phyloP scores from a whole-genome alignment of 108 stramenopile species.

The Cyclotella cryptica region DNA sequence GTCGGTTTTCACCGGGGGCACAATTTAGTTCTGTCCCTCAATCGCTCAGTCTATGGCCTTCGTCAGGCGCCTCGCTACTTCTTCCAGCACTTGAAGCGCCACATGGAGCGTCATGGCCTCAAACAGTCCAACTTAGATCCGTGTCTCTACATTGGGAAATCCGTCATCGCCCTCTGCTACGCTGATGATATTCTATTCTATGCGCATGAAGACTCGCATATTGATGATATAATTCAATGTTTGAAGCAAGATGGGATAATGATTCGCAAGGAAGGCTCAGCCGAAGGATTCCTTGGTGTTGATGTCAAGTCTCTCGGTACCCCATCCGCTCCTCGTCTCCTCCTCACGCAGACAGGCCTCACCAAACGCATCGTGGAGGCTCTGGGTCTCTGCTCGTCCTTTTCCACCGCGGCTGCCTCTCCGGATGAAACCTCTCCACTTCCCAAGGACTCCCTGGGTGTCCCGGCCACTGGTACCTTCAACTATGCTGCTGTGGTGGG shows the following conservation, averaged over 20 bases:
- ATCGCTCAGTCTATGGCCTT: constrained; percentile 7
- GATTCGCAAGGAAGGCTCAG: not conserved
- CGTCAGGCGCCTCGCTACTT: constrained; percentile 36
- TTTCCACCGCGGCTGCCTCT: not conserved
- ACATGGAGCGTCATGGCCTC: constrained; percentile 43
- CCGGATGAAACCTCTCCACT: constrained; percentile 8
- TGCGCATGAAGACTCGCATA: not conserved
- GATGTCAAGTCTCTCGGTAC: constrained; percentile 28
- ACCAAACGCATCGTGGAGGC: constrained; percentile 5
- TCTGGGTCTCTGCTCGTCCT: not conserved
- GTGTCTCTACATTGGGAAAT: constrained; percentile 43
- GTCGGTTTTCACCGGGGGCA: not conserved
- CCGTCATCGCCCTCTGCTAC: constrained; percentile 26
- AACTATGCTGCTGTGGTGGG: not conserved
- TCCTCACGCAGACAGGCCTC: constrained; percentile 46
- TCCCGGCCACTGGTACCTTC: not conserved
- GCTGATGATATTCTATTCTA: not conserved
- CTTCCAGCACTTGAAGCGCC: constrained; percentile 43
- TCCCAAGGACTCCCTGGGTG: constrained; percentile 16
- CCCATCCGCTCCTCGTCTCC: constrained; percentile 7
- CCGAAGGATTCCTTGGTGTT: constrained; percentile 46
- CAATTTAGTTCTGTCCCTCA: not conserved
- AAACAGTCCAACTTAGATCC: constrained; percentile 51
- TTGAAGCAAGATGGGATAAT: not conserved
- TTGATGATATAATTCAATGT: not conserved